Evolutionary conservation across 2,329 filamentous ascomycete genomes (phyloP).

Genomic region (Penicillium capsulatum): DNA sequence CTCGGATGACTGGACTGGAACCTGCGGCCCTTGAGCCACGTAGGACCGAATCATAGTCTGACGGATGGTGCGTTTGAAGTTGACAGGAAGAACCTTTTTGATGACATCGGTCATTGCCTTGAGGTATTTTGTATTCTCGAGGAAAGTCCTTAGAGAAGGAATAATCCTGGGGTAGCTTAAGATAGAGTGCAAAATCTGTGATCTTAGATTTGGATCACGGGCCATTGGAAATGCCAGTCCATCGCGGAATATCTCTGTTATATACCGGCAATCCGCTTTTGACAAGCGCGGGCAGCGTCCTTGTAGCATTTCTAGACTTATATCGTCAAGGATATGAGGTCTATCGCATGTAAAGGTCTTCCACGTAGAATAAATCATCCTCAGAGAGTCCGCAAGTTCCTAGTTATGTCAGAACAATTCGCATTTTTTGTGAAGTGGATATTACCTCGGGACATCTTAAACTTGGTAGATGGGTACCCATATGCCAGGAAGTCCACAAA

Average conservation of each 20-base stretch:
- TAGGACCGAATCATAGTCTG: slow-evolving; percentile 8
- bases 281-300: slow-evolving; percentile 12
- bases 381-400: slow-evolving; percentile 10
- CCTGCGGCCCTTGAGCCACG: neutral
- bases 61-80: slow-evolving; percentile 12
- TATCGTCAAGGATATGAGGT: slow-evolving; percentile 2
- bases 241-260: slow-evolving; percentile 6
- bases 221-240: slow-evolving; percentile 1
- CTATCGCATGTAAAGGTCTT: neutral
- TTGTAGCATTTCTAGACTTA: slow-evolving; percentile 11
- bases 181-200: slow-evolving; percentile 2
- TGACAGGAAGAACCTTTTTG: slow-evolving; percentile 11
- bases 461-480: slow-evolving; percentile 14
- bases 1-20: slow-evolving; percentile 7
- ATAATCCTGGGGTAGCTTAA: slow-evolving; percentile 9
- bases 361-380: slow-evolving; percentile 6
- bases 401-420: neutral
- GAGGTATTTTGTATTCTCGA: slow-evolving; percentile 16
- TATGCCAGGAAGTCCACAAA: slow-evolving; percentile 11
- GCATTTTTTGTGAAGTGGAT: neutral
- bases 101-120: slow-evolving; percentile 13
- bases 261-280: slow-evolving; percentile 7
- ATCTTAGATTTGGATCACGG: neutral
- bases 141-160: slow-evolving; percentile 12
- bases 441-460: slow-evolving; percentile 11